Percentiles rank a stretch among this genome's conserved stretches.
These are phyloP conservation scores for Ustilago curta DNA, from an alignment of 1,284 basidiomycete species.

Conservation along the genomic window DNA sequence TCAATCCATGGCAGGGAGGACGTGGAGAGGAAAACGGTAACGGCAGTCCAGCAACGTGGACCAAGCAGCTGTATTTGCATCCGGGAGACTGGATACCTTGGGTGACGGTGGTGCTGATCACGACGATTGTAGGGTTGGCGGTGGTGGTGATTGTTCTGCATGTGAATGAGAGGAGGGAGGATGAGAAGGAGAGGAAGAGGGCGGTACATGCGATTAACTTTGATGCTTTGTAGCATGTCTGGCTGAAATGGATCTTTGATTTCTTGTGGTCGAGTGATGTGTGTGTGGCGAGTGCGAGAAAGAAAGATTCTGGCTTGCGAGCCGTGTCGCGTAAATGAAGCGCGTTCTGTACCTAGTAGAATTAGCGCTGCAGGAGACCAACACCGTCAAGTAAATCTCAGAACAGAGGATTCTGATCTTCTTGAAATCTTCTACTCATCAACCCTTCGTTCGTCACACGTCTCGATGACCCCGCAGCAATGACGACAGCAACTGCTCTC, in stretches of 20 bases:
- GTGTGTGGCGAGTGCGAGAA: too few relatives aligned
- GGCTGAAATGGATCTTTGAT: neutral
- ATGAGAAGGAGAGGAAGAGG: conserved; percentile 86
- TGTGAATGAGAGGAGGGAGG: conserved; percentile 90
- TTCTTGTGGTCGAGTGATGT: neutral
- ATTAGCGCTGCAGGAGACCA: conserved; percentile 22
- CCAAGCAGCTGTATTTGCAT: conserved; percentile 86
- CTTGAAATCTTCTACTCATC: neutral
- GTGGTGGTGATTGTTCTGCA: conserved; percentile 87
- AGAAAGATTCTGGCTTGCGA: too few relatives aligned
- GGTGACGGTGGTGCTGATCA: conserved; percentile 88
- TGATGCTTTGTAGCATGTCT: conserved; percentile 79
- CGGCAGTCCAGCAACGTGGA: conserved; percentile 75
- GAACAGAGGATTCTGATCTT: too few relatives aligned
- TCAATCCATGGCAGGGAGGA: conserved; percentile 78
- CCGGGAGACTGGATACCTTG: conserved; percentile 98
- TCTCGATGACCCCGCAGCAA: neutral
- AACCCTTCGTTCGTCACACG: neutral
- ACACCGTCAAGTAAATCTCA: conserved; percentile 14
- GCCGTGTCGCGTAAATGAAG: conserved; percentile 31
- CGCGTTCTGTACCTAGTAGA: too few relatives aligned
- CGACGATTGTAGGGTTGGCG: conserved; percentile 80
- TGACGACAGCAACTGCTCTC: conserved; percentile 7
- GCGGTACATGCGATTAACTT: conserved; percentile 96
- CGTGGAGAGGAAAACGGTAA: conserved; percentile 17